Percentiles rank a stretch among this genome's conserved stretches.
phyloP scores from a whole-genome alignment of 495 filamentous ascomycete species.

The Xylaria intraflava region DNA sequence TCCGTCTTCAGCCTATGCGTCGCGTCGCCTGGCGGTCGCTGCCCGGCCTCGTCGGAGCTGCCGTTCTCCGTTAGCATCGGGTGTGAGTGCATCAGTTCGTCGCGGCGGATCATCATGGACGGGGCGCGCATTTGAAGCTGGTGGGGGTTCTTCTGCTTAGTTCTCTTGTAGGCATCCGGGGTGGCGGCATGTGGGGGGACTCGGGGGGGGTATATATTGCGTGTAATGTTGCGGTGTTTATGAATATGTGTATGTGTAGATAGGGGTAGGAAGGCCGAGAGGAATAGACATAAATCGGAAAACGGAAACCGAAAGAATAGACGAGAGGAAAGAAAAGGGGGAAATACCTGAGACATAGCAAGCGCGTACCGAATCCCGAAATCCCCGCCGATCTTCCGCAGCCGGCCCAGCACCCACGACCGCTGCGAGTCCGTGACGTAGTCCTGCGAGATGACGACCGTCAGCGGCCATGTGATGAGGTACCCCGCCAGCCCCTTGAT shows the following conservation, averaged over 20 bases:
- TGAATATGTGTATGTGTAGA: neutral
- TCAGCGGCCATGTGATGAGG: constrained; percentile 35
- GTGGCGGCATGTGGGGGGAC: too few species aligned
- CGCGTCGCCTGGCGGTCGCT: neutral
- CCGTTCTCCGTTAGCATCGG: constrained; percentile 20
- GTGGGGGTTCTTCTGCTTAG: neutral
- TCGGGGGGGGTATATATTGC: too few species aligned
- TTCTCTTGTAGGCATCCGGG: neutral
- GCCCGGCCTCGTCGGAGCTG: constrained; percentile 28
- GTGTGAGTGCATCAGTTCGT: constrained; percentile 32
- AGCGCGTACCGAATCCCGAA: constrained; percentile 45
- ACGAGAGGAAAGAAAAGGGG: neutral
- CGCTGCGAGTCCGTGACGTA: constrained; percentile 45
- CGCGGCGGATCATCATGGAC: constrained; percentile 47
- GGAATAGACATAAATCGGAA: too few species aligned
- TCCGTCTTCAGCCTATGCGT: neutral
- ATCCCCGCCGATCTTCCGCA: constrained; percentile 39
- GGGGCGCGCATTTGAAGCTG: constrained; percentile 44
- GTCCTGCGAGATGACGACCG: constrained; percentile 39
- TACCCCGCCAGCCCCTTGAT: constrained; percentile 44
- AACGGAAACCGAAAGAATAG: neutral
- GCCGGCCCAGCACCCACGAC: constrained; percentile 38
- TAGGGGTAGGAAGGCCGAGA: neutral
- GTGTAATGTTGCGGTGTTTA: too few species aligned
- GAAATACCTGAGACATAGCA: constrained; percentile 34